phyloP scores from a whole-genome alignment of 2,329 filamentous ascomycete species.

The Huntiella abstrusa region DNA sequence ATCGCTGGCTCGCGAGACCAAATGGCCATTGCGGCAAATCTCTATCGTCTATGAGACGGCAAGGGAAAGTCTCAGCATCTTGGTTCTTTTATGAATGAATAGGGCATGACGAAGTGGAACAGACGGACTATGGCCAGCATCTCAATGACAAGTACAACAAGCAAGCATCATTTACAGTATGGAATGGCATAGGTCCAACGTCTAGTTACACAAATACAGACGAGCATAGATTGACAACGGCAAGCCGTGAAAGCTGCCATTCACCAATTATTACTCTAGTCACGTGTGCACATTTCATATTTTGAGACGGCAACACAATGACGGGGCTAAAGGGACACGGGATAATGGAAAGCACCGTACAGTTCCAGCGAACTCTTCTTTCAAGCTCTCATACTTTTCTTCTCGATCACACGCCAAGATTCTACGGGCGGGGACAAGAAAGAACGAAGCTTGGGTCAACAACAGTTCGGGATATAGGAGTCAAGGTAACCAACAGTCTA shows the following conservation, averaged over 20 bases:
- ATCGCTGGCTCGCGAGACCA: constrained; percentile 90
- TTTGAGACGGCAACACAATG: too few relatives aligned
- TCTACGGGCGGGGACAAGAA: constrained; percentile 28
- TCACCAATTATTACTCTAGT: too few relatives aligned
- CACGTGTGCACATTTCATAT: too few relatives aligned
- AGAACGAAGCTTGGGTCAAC: constrained; percentile 4
- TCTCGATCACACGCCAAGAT: constrained; percentile 88
- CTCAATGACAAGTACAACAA: too few relatives aligned
- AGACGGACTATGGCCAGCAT: too few relatives aligned
- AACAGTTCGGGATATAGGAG: not conserved
- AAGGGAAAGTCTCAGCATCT: constrained; percentile 28
- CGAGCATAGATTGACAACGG: too few relatives aligned
- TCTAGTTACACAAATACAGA: too few relatives aligned
- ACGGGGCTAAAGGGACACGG: constrained; percentile 13
- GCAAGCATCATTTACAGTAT: constrained; percentile 9
- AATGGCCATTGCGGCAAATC: constrained; percentile 84
- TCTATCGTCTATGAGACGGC: constrained; percentile 47
- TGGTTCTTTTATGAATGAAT: constrained; percentile 12
- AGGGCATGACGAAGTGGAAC: too few relatives aligned
- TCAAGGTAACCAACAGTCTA: not conserved
- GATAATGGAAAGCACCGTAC: constrained; percentile 35
- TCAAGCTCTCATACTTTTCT: constrained; percentile 67
- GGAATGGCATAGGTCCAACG: too few relatives aligned
- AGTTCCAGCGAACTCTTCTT: constrained; percentile 65
- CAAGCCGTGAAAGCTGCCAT: too few relatives aligned